phyloP scores from a whole-genome alignment of 805 yeast genomes.

The Lipomyces chichibuensis region DNA sequence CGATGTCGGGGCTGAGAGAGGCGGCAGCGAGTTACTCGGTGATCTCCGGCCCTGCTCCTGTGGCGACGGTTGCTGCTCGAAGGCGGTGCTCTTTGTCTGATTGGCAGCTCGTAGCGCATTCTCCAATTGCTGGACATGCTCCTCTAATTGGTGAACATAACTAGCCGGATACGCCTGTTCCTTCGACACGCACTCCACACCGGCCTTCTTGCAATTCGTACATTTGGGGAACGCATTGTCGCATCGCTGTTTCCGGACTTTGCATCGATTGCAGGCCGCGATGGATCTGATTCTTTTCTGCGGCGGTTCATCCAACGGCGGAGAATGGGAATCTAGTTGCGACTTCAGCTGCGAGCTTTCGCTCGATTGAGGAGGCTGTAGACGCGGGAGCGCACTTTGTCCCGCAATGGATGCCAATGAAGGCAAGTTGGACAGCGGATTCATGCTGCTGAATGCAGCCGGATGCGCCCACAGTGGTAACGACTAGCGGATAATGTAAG shows the following conservation, averaged over 20 bases:
- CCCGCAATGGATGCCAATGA: neutral
- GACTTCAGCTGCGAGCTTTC: neutral
- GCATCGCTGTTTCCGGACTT: constrained; percentile 65
- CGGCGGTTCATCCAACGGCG: constrained; percentile 10
- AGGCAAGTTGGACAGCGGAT: neutral
- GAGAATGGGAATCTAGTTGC: neutral
- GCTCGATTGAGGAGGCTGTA: neutral
- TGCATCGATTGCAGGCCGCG: constrained; percentile 81
- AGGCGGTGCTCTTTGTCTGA: neutral
- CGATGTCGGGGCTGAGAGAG: neutral
- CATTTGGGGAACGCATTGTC: constrained; percentile 70
- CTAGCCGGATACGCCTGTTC: constrained; percentile 35
- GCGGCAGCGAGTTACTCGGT: neutral
- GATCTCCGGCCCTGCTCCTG: neutral
- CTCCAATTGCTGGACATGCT: constrained; percentile 27
- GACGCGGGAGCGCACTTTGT: neutral
- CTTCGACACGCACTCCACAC: constrained; percentile 62
- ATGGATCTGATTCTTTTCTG: constrained; percentile 52
- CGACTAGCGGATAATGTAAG: neutral
- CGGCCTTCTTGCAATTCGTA: constrained; percentile 60
- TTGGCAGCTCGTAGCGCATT: constrained; percentile 11
- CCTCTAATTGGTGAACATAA: constrained; percentile 30
- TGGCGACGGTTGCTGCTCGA: neutral
- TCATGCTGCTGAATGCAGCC: neutral
- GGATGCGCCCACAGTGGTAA: neutral